Evolutionary conservation across 2,329 filamentous ascomycete species (phyloP), one percentile per base, ranked within the genome.

Genomic region (Aspergillus sojae): DNA sequence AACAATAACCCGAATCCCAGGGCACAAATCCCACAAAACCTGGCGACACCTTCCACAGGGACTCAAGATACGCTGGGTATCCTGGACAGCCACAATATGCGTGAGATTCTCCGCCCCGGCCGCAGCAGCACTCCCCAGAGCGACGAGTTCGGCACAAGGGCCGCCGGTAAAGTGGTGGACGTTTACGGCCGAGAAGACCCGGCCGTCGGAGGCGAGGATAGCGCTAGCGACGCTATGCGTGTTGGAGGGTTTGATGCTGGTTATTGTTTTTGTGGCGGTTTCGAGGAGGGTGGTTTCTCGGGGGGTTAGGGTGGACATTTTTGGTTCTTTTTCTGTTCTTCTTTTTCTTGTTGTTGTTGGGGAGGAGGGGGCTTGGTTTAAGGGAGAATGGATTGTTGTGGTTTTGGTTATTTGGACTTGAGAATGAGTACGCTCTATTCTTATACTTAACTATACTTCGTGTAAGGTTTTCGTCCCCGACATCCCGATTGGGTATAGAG

Each of bases 11-110:
- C 66, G 65, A 52, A 75, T 70, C 1, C 50, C 65, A 10, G 72
- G 72, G 41, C 70, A 69, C 46, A 74, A 63, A 63, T 75, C 72
- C 4, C 62, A 43, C 30, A 74, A 48, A 11, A 73, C 69, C 55
- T 75, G 72, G 36, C 72, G 69, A 62, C 72, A 74, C 11, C 71
- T 63, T 10, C 72, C 72, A 57, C 71, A 74, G 3, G 72, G 72
- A 46, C 62, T 74, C 41, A 74, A 30, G 5, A 74, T 65, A 2
- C 63, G 66, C 11, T 67, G 60, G 30, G 66, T 62, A 14, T 69
- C 62, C 12, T 57, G 70, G 12, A 73, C 61, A 0, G 71, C 70
- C 30, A 74, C 72, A 23, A 74, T 71, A 57, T 70, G 65, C 4
- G 67, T 73, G 23, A 74, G 60, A 32, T 63, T 58, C 28, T 57